Evolutionary conservation across 1,284 basidiomycete genomes (phyloP), one percentile per base, ranked within the genome.

Genomic region (Cryptococcus sp.): DNA sequence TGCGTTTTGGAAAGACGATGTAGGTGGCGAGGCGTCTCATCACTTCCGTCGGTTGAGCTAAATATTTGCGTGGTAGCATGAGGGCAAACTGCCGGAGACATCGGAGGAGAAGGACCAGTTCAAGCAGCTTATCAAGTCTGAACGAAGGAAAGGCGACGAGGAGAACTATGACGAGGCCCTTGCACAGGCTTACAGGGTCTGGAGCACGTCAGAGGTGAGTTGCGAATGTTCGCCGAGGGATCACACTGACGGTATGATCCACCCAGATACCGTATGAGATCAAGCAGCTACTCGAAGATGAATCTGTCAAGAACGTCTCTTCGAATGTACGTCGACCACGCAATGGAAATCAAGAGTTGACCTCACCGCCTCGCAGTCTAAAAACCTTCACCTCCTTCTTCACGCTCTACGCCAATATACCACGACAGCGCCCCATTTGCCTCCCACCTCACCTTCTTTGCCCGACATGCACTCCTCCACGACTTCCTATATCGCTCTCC

Each of bases 381-480:
- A 86, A 7, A 85, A 87, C 8, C 97, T 98, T 79, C 93, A 89
- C 81, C 85, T 93, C 62, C 86, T 98, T 27, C 83, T 97, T n/a
- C 81, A 85, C 19, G 88, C 93, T 0, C 83, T 99, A 35, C 82
- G 84, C 39, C 78, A 83, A 41, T 85, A 82, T 60, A 41, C 78
- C 62, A 40, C 74, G 77, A 38, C 82, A 81, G 61, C 64, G 77
- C 82, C 71, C 0, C 57, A 67, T 20, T 83, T 85, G 11, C 74
- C 85, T 5, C 88, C 88, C 0, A 78, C 88, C 16, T 82, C 84
- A 0, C 81, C 85, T 2, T 84, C 90, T 0, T 81, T 99, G 1
- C 95, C 95, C 0, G 95, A 99, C 79, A 97, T 99, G 91, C 95
- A 96, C 75, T 88, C 94, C 4, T 89, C 89, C 65, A 96, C 94